Base-by-base conservation (phyloP, 176 grass and related monocot species). In the Paspalum notatum region DNA sequence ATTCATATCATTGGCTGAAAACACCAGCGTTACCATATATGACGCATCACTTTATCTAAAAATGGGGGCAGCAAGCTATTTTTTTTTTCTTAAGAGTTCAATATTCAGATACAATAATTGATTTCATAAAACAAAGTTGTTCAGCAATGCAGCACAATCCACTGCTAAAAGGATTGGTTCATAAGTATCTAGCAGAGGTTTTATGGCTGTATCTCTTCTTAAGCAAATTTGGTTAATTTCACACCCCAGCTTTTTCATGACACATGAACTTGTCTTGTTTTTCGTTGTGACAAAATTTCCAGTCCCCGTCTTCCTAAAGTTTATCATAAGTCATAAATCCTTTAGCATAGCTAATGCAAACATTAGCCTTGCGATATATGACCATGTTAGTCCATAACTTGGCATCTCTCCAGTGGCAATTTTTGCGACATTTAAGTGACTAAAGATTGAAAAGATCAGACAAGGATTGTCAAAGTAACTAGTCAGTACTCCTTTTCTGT, bases 381-480 rank as follows among this genome's bases (percentile, higher is more conserved):
- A 7, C 1, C 5, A 68, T 40, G 54, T 11, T 6, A 62, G 4
- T 37, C 10, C 7, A 51, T 22, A 71, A 62, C 14, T 52, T 49
- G 41, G 5, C 57, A 54, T 9, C 12, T 45, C n/a, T 71, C 32
- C 17, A 4, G 45, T 8, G 32, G 11, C 5, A 64, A 62, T 8
- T 42, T 2, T 52, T 26, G 8, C 20, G 26, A 52, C 10, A 55
- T 56, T 62, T 2, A 32, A 60, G 53, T 3, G n/a, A 18, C 11
- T 85, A 78, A 78, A 1, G 16, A 51, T 25, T 77, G n/a, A 60
- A 72, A 2, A 13, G 1, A 62, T 12, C 48, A 54, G 11, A 52
- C 41, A 63, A 42, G 20, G 25, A 42, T 82, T 51, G 14, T 3
- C 2, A 72, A 72, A 72, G 43, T 62, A 84, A 62, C 37, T 51